A percentile compares a stretch with the other conserved stretches of the same genome.
These are phyloP conservation scores for Pichia sp. DNA, from an alignment of 1,139 yeast species.

Conservation along the genomic window DNA sequence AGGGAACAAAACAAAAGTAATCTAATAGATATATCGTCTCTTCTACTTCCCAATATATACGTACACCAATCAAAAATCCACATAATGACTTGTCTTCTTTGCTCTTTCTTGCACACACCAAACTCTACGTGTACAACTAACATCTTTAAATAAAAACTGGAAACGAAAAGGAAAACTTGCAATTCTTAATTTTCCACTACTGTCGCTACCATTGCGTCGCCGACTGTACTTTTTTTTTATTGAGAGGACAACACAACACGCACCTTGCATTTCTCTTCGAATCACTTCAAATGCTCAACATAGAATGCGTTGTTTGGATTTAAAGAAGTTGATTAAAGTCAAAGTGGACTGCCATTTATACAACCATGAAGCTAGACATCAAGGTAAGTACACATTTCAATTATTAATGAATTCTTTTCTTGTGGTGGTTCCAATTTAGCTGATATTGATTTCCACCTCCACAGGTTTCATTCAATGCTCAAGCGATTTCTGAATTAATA, in stretches of 20 bases:
- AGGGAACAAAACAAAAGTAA: not conserved
- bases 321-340: not conserved
- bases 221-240: not conserved
- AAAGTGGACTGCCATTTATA: not conserved
- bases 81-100: constrained; percentile 28
- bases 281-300: not conserved
- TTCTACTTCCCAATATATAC: not conserved
- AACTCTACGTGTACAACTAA: too few species aligned
- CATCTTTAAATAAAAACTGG: too few species aligned
- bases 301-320: not conserved
- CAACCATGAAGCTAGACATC: constrained; percentile 28
- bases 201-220: not conserved
- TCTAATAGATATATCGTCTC: not conserved
- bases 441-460: not conserved
- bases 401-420: not conserved
- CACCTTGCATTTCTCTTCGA: not conserved
- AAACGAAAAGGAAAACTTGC: too few species aligned
- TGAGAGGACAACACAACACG: not conserved
- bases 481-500: not conserved
- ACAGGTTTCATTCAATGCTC: not conserved
- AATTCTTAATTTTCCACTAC: too few species aligned
- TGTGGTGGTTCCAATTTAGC: not conserved
- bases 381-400: constrained; percentile 22
- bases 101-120: not conserved
- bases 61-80: constrained; percentile 53